Evolutionary conservation across 306 rosid species (phyloP).

Genomic region (Trichosanthes truncata): DNA sequence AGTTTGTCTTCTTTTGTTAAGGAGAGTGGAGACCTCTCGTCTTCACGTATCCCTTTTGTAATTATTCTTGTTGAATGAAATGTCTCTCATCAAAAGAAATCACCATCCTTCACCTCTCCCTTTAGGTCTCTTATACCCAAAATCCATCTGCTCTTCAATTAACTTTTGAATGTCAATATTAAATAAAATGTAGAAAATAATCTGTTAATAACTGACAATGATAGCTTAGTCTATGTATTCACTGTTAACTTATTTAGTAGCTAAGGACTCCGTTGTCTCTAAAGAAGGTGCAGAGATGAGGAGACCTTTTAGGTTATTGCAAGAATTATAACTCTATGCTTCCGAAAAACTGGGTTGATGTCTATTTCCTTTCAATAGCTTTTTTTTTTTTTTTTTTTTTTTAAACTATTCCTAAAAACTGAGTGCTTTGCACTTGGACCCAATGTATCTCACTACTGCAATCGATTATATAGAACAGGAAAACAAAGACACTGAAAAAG

Average conservation of each 20-base stretch:
- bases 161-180: background rate
- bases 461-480: background rate
- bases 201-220: background rate
- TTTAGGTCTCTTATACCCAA: background rate
- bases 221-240: background rate
- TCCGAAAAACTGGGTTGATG: background rate
- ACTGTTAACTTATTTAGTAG: background rate
- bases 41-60: background rate
- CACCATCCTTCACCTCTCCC: background rate
- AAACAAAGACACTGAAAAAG: background rate
- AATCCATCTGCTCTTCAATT: background rate
- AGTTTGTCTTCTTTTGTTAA: constrained; percentile 18
- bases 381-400: background rate
- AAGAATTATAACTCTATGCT: background rate
- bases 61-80: background rate
- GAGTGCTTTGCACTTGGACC: background rate
- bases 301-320: background rate
- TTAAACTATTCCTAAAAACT: background rate
- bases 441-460: background rate
- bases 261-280: background rate
- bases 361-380: background rate
- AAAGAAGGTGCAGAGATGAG: background rate
- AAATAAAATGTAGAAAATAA: background rate
- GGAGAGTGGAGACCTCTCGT: background rate
- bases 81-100: background rate